These are phyloP conservation scores for Aegilops umbellulata DNA, from an alignment of 176 grass and related monocot genomes.

Conservation along the genomic window DNA sequence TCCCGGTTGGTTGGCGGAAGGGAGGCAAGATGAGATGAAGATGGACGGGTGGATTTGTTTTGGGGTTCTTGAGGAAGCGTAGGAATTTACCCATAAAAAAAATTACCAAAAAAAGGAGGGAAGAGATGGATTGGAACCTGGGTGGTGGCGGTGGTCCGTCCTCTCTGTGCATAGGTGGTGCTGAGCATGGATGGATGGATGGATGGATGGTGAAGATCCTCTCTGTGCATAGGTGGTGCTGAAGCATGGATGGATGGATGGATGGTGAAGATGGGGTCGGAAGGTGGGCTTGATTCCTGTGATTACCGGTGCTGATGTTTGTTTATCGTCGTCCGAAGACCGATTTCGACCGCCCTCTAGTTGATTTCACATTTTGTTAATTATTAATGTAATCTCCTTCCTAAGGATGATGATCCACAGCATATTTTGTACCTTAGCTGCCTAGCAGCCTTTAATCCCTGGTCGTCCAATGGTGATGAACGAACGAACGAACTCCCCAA, in stretches of 20 bases:
- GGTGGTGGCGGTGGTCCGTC: background rate
- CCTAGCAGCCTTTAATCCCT: slow-evolving; percentile 10
- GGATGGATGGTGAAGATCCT: no score
- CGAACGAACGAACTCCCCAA: background rate
- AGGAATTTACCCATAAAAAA: slow-evolving; percentile 22
- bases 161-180: slow-evolving; percentile 14
- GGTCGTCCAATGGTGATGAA: slow-evolving; percentile 37
- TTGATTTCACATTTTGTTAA: slow-evolving; percentile 49
- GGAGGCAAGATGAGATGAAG: slow-evolving; percentile 23
- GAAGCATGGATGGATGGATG: no score
- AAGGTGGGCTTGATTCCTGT: slow-evolving; percentile 22
- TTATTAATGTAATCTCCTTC: slow-evolving; percentile 35
- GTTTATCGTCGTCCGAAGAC: background rate
- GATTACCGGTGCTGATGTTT: slow-evolving; percentile 22
- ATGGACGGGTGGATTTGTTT: slow-evolving; percentile 67
- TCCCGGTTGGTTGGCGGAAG: slow-evolving; percentile 29
- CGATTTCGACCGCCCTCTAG: slow-evolving; percentile 12
- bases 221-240: slow-evolving; percentile 19
- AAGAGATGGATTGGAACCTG: background rate
- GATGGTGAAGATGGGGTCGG: background rate
- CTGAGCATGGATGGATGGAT: no score
- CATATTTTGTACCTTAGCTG: slow-evolving; percentile 36
- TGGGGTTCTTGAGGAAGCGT: slow-evolving; percentile 45
- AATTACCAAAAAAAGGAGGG: background rate
- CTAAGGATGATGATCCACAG: slow-evolving; percentile 14